These are phyloP conservation scores for Tricholoma bakamatsutake DNA, from an alignment of 768 basidiomycete species.

Conservation along the genomic window DNA sequence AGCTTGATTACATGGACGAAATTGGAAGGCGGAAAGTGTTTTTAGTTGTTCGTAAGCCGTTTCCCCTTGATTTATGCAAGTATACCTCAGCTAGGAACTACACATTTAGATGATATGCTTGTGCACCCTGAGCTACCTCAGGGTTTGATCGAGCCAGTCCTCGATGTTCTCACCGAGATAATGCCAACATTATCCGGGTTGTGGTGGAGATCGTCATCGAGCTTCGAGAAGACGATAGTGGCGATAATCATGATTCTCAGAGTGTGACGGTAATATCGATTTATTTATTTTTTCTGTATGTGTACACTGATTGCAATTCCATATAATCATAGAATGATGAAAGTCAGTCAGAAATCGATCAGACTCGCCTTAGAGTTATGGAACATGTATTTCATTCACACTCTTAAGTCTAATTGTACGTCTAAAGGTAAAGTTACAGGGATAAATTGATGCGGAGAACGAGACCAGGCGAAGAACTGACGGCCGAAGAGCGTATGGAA, in stretches of 20 bases:
- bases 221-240: constrained; percentile 43
- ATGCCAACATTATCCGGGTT: constrained; percentile 77
- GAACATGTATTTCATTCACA: too few relatives aligned
- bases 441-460: constrained; percentile 26
- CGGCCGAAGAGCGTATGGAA: constrained; percentile 56
- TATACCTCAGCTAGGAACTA: background rate
- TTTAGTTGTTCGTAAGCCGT: constrained; percentile 73
- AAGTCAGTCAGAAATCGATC: constrained; percentile 23
- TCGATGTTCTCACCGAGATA: constrained; percentile 83
- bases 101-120: constrained; percentile 72
- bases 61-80: background rate
- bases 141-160: constrained; percentile 66
- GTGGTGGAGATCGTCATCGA: constrained; percentile 84
- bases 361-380: constrained; percentile 19
- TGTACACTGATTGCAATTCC: background rate
- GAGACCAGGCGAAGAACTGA: constrained; percentile 54
- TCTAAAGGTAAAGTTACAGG: too few relatives aligned
- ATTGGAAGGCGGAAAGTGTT: constrained; percentile 91
- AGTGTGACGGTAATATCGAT: constrained; percentile 11
- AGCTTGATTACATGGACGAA: constrained; percentile 90
- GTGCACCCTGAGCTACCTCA: constrained; percentile 78
- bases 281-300: background rate
- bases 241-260: constrained; percentile 29
- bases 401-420: too few relatives aligned
- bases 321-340: constrained; percentile 13